Conservation (phyloP, 352 stramenopile genomes). For the Globisporangium cystogenes region DNA sequence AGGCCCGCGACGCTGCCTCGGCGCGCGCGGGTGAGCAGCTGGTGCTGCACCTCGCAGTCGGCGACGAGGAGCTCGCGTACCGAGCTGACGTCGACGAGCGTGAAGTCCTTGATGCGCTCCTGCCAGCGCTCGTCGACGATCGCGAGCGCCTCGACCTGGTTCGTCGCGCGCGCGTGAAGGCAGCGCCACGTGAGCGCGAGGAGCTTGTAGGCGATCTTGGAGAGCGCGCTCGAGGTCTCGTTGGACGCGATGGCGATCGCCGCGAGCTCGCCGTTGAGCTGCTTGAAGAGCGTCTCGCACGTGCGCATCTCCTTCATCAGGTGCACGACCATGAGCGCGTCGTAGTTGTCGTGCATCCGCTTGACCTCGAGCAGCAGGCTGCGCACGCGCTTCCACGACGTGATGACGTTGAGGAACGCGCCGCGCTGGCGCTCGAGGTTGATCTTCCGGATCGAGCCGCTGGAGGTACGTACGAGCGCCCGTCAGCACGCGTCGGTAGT, state of each 20-base stretch:
- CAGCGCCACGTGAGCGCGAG: slow-evolving; percentile 63
- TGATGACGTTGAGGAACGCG: slow-evolving; percentile 58
- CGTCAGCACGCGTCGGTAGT: not conserved
- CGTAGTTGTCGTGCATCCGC: slow-evolving; percentile 41
- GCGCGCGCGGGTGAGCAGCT: slow-evolving; percentile 13
- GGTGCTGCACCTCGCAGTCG: slow-evolving; percentile 25
- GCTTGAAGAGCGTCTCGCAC: slow-evolving; percentile 72
- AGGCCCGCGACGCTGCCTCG: slow-evolving; percentile 14
- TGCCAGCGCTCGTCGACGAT: slow-evolving; percentile 63
- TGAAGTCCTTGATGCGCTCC: slow-evolving; percentile 63
- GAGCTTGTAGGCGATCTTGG: slow-evolving; percentile 63
- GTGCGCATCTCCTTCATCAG: slow-evolving; percentile 80
- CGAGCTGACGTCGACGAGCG: slow-evolving; percentile 28
- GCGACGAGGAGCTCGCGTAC: slow-evolving; percentile 57
- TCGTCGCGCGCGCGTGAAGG: slow-evolving; percentile 26
- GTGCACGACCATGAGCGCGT: slow-evolving; percentile 59
- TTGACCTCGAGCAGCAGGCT: slow-evolving; percentile 36
- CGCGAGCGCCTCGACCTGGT: slow-evolving; percentile 23
- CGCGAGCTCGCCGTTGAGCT: slow-evolving; percentile 60
- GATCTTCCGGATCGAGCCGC: slow-evolving; percentile 37
- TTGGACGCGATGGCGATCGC: slow-evolving; percentile 67
- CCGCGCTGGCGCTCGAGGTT: slow-evolving; percentile 62
- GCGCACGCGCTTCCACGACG: slow-evolving; percentile 74
- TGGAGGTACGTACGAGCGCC: slow-evolving; percentile 7
- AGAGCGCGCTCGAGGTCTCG: slow-evolving; percentile 56